Conservation (phyloP, 371 early-diverging fungal genomes). For the Nematocida homosporus region DNA sequence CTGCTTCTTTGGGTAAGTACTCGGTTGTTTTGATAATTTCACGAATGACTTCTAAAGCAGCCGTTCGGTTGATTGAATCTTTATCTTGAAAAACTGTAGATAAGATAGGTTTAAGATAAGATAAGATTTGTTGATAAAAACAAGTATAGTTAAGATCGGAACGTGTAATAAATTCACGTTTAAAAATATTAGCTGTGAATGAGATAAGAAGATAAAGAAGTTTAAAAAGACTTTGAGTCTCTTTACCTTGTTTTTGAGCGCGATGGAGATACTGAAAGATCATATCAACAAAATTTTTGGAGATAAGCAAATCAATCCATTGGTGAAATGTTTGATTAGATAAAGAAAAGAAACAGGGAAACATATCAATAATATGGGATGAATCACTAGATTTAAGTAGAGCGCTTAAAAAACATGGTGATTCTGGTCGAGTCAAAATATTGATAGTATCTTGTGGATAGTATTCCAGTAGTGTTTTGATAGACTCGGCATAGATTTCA, state of each 20-base stretch:
- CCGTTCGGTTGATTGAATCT: conserved; percentile 31
- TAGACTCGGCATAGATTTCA: conserved; percentile 39
- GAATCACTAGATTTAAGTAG: conserved; percentile 32
- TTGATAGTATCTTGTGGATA: neutral
- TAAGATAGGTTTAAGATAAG: neutral
- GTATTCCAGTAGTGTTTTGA: conserved; percentile 35
- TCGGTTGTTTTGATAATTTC: conserved; percentile 40
- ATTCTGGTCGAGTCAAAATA: neutral
- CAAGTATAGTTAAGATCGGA: conserved; percentile 18
- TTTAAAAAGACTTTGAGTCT: conserved; percentile 30
- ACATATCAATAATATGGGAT: conserved; percentile 37
- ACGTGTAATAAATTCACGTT: neutral
- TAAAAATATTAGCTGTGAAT: conserved; percentile 35
- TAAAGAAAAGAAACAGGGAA: conserved; percentile 53
- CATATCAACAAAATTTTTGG: neutral
- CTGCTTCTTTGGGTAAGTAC: neutral
- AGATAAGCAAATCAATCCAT: conserved; percentile 31
- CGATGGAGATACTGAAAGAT: neutral
- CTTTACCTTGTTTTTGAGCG: conserved; percentile 1
- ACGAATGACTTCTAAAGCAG: conserved; percentile 35
- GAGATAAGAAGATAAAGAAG: conserved; percentile 50
- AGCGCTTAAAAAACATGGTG: conserved; percentile 14
- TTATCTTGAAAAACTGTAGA: conserved; percentile 12
- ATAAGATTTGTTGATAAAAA: conserved; percentile 38
- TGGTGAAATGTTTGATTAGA: neutral